Evolutionary conservation across 1,284 basidiomycete genomes (phyloP).

Genomic region (Salmacisia buchloeana): DNA sequence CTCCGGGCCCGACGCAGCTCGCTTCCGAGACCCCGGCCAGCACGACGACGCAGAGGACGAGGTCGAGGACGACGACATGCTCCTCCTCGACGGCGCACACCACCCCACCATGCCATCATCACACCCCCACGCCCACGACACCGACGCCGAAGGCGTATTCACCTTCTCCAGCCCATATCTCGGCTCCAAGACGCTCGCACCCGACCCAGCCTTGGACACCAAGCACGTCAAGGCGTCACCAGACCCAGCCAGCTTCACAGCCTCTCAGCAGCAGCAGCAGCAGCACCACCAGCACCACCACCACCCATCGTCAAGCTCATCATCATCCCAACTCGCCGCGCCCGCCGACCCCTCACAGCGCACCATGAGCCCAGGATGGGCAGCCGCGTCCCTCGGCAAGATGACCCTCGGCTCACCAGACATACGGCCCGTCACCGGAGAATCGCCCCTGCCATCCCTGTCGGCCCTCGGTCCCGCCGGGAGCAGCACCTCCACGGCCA

Average conservation of each 20-base stretch:
- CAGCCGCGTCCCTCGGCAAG: conserved; percentile 30
- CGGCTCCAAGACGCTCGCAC: conserved; percentile 29
- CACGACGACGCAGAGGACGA: conserved; percentile 20
- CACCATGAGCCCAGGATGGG: conserved; percentile 33
- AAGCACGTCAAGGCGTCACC: conserved; percentile 24
- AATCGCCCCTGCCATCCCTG: conserved; percentile 18
- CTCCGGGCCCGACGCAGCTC: not conserved
- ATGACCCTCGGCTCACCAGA: conserved; percentile 31
- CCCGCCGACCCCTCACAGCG: conserved; percentile 7
- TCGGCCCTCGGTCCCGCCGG: conserved; percentile 13
- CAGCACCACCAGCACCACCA: conserved; percentile 3
- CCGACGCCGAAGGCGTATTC: conserved; percentile 33
- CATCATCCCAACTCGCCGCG: not conserved
- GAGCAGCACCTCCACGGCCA: no score
- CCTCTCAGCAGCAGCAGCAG: conserved; percentile 11
- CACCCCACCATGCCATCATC: not conserved
- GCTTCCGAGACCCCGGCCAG: not conserved
- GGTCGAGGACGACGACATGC: conserved; percentile 9
- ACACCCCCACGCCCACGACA: conserved; percentile 13
- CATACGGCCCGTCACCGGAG: not conserved
- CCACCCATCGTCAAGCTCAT: not conserved
- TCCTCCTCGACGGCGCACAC: not conserved
- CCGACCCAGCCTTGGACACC: conserved; percentile 23
- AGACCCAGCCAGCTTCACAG: conserved; percentile 14
- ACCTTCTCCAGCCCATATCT: conserved; percentile 42